Percentiles rank a stretch among this genome's conserved stretches.
Conservation (phyloP, 2,329 filamentous ascomycete genomes). For the Trichoderma harzianum region DNA sequence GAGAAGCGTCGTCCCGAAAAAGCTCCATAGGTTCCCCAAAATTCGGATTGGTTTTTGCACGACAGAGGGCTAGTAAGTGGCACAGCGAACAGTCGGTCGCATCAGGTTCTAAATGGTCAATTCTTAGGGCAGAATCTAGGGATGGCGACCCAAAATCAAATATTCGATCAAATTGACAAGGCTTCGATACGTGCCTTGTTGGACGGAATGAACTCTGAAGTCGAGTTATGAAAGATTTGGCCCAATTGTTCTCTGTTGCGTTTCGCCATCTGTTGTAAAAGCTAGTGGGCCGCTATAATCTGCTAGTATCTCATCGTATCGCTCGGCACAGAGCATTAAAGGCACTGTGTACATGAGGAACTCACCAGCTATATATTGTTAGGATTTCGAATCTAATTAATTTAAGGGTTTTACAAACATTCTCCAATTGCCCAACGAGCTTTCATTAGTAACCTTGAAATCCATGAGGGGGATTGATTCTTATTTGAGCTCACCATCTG, state of each 20-base stretch:
- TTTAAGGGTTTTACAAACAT: neutral
- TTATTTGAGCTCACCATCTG: neutral
- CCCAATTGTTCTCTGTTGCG: neutral
- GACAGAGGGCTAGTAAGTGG: neutral
- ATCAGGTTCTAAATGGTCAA: neutral
- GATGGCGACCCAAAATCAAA: neutral
- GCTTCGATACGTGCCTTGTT: neutral
- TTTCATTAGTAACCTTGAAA: neutral
- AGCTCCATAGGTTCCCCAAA: neutral
- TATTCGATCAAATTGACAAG: neutral
- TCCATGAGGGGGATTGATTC: neutral
- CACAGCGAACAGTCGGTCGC: neutral
- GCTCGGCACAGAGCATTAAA: neutral
- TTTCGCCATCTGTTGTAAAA: neutral
- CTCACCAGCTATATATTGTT: neutral
- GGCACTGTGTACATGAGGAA: neutral
- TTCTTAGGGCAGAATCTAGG: neutral
- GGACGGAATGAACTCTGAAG: neutral
- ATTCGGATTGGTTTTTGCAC: neutral
- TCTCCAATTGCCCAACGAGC: neutral
- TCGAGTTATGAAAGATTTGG: neutral
- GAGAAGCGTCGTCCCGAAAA: neutral
- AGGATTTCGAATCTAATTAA: neutral
- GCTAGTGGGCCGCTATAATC: neutral
- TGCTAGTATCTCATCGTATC: neutral